Base-by-base conservation (phyloP, 2,329 filamentous ascomycete genomes). In the Aspergillus nomiae region DNA sequence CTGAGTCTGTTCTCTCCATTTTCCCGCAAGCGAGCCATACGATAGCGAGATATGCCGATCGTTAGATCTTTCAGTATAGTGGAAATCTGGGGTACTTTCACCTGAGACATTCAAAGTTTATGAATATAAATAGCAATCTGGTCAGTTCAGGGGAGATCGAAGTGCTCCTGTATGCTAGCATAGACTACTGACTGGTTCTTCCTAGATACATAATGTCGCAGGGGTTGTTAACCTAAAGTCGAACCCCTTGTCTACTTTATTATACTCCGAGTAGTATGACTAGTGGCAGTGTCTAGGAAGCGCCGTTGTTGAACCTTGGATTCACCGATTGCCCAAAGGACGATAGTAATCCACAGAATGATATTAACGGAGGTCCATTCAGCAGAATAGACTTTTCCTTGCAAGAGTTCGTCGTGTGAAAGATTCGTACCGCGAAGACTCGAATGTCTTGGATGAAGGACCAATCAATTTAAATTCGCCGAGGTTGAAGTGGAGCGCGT, bases 391-490 rank as follows among this genome's bases (percentile, higher is more conserved):
- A 50, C 24, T 28, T 19, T 11, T 12, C 21, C 2, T 7, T 10
- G 19, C 9, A 26, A 28, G 26, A 28, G 26, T 28, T 28, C 4
- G 5, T 5, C 4, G 34, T 26, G 10, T 46, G 43, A 26, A 28
- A 10, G 26, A 30, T 50, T 50, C 26, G 46, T 50, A 50, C 30
- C 46, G 38, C 26, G 16, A 16, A 19, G 14, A 50, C 34, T 11
- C 16, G 26, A 19, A 19, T 54, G 28, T 36, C 51, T 34, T 54
- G 30, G 30, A 54, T 34, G n/a, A 36, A 24, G 19, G 14, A 55
- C 51, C 51, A 55, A 55, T 55, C 32, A 55, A 38, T 38, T 38
- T 30, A 36, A 24, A 34, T 55, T 55, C 34, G 34, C 51, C 48
- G 48, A 51, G 48, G 48, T 41, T 4, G 7, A 36, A 19, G 38